These are phyloP conservation scores for Aspergillus glaucus DNA, from an alignment of 2,329 filamentous ascomycete species.

Conservation along the genomic window DNA sequence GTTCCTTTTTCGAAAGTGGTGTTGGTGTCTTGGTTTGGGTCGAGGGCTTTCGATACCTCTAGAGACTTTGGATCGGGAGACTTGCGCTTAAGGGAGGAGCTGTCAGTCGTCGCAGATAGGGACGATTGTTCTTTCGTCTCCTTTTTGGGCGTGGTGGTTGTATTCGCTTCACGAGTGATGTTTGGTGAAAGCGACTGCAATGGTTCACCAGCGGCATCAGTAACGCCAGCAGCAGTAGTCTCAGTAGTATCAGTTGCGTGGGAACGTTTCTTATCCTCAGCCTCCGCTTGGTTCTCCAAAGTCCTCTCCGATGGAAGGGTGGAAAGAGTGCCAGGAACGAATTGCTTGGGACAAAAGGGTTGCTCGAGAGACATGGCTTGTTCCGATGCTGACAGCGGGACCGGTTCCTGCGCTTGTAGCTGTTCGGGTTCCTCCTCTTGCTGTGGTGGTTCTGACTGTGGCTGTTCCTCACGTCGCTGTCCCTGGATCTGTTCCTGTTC, in stretches of 20 bases:
- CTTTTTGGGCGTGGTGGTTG: slow-evolving; percentile 7
- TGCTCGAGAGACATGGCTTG: slow-evolving; percentile 17
- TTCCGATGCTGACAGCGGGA: slow-evolving; percentile 7
- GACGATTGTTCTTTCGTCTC: slow-evolving; percentile 10
- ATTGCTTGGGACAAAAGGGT: slow-evolving; percentile 26
- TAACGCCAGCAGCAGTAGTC: neutral
- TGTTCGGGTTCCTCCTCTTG: slow-evolving; percentile 3
- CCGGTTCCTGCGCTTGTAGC: neutral
- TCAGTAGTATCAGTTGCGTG: neutral
- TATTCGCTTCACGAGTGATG: neutral
- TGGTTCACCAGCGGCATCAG: neutral
- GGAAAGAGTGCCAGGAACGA: slow-evolving; percentile 38
- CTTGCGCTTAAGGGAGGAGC: slow-evolving; percentile 31
- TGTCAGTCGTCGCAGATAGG: slow-evolving; percentile 18
- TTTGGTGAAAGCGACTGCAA: slow-evolving; percentile 1
- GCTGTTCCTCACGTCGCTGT: too few relatives aligned
- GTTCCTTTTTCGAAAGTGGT: neutral
- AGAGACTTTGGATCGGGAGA: slow-evolving; percentile 25
- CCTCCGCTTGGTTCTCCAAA: slow-evolving; percentile 22
- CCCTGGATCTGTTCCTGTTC: too few relatives aligned
- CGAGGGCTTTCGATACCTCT: neutral
- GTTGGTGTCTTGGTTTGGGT: neutral
- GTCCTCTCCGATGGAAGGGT: slow-evolving; percentile 43
- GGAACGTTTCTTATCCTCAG: neutral
- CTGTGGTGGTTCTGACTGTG: neutral